A percentile compares a stretch with the other conserved stretches of the same genome.
phyloP scores from a whole-genome alignment of 306 rosid species.

The Begonia peltatifolia region DNA sequence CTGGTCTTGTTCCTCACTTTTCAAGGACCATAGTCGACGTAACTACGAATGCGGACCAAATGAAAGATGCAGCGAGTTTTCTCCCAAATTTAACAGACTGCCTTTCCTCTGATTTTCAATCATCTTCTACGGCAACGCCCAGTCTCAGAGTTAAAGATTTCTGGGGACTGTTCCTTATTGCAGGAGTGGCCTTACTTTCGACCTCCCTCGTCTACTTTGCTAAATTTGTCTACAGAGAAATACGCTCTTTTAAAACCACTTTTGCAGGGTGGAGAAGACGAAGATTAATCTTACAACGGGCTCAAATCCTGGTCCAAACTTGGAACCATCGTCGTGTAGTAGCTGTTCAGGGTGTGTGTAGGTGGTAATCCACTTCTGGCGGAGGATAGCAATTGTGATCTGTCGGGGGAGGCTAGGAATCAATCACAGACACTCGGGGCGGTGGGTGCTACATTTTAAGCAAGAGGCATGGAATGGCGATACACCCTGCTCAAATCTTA shows the following conservation, averaged over 20 bases:
- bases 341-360: too few species aligned
- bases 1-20: slow-evolving; percentile 23
- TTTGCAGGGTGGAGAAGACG: not conserved
- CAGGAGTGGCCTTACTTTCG: not conserved
- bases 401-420: too few species aligned
- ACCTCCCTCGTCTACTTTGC: not conserved
- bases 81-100: not conserved
- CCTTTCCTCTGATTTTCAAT: not conserved
- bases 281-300: too few species aligned
- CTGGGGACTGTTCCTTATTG: not conserved
- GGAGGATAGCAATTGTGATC: too few species aligned
- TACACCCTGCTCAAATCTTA: too few species aligned
- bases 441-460: too few species aligned
- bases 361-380: too few species aligned
- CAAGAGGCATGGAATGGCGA: too few species aligned
- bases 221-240: not conserved
- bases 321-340: too few species aligned
- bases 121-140: not conserved
- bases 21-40: slow-evolving; percentile 31
- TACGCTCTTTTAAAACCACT: not conserved
- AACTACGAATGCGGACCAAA: slow-evolving; percentile 7
- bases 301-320: too few species aligned
- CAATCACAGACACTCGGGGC: too few species aligned
- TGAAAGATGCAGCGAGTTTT: not conserved
- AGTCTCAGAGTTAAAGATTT: not conserved